A percentile compares a stretch with the other conserved stretches of the same genome.
Evolutionary conservation across 352 stramenopile genomes (phyloP).

Genomic region (Phytophthora rubi): DNA sequence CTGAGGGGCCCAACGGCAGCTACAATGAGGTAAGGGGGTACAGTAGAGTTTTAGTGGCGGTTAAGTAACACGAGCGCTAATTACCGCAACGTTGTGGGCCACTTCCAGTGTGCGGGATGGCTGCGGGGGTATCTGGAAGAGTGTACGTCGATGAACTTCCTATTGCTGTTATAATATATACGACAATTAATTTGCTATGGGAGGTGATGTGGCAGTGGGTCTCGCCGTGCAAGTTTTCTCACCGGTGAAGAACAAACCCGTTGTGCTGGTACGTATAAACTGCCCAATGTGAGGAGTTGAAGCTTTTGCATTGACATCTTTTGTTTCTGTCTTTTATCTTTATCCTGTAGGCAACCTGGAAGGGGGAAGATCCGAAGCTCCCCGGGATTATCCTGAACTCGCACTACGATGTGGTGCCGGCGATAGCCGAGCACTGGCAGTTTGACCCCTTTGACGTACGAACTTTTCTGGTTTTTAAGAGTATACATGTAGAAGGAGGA

Average conservation of each 20-base stretch:
- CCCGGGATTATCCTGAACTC: constrained; percentile 95
- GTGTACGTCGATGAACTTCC: constrained; percentile 25
- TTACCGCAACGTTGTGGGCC: neutral
- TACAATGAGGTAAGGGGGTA: constrained; percentile 60
- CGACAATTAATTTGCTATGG: neutral
- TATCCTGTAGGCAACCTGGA: constrained; percentile 69
- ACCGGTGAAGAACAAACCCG: constrained; percentile 76
- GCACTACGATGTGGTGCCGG: constrained; percentile 97
- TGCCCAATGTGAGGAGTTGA: neutral
- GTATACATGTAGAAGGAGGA: neutral
- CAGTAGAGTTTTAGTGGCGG: too few species aligned
- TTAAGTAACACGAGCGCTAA: too few species aligned
- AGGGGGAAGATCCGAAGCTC: constrained; percentile 86
- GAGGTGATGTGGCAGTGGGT: constrained; percentile 35
- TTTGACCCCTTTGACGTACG: constrained; percentile 90
- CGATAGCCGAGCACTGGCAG: constrained; percentile 88
- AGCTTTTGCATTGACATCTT: neutral
- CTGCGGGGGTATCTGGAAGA: constrained; percentile 64
- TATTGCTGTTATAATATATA: neutral
- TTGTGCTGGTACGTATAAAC: constrained; percentile 80
- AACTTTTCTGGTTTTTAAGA: constrained; percentile 10
- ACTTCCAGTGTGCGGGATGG: constrained; percentile 66
- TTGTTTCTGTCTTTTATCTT: neutral
- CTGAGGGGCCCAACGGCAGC: constrained; percentile 63
- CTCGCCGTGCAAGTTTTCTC: constrained; percentile 59